These are phyloP conservation scores for Nitzschia putrida DNA, from an alignment of 108 stramenopile species.

Conservation along the genomic window DNA sequence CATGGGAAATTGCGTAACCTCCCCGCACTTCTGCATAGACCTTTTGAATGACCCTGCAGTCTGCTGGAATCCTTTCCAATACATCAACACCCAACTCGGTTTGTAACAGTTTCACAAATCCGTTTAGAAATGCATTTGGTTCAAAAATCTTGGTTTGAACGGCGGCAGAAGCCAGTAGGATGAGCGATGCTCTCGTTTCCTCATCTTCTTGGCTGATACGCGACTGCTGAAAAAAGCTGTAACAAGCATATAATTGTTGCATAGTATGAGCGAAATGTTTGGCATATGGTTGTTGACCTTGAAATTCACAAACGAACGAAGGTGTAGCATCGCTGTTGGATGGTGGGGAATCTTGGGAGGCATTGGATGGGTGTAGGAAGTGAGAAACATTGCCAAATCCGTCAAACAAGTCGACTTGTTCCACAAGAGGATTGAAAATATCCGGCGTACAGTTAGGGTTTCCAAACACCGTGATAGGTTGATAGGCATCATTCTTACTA, in stretches of 20 bases:
- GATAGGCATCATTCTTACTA: background rate
- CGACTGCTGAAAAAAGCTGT: conserved; percentile 32
- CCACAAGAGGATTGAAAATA: background rate
- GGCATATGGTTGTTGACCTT: background rate
- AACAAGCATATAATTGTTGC: conserved; percentile 47
- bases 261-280: conserved; percentile 49
- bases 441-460: background rate
- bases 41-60: background rate
- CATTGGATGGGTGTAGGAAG: background rate
- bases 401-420: background rate
- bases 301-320: conserved; percentile 12
- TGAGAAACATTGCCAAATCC: background rate
- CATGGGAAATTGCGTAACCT: conserved; percentile 33
- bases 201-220: background rate
- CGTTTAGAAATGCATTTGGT: conserved; percentile 30
- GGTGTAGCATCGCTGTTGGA: no score
- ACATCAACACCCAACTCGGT: conserved; percentile 8
- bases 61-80: background rate
- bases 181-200: background rate
- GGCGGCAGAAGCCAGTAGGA: background rate
- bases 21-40: background rate
- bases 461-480: conserved; percentile 1
- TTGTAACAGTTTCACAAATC: conserved; percentile 23
- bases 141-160: background rate
- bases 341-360: background rate